Evolutionary conservation across 208 protist species (phyloP).

Genomic region (Dictyostelium gargantuum): DNA sequence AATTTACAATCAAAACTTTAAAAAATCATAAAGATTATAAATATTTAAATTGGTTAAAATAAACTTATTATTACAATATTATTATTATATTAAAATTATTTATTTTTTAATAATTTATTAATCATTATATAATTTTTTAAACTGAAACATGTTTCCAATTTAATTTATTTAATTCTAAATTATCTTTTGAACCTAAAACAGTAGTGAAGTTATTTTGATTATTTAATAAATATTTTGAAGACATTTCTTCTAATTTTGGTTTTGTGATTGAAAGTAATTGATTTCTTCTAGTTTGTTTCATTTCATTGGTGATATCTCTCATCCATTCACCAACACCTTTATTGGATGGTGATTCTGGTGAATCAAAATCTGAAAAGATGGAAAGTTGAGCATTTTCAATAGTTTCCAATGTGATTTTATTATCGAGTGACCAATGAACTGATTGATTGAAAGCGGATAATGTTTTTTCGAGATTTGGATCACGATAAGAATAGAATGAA

Average conservation of each 20-base stretch:
- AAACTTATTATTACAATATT: too few relatives aligned
- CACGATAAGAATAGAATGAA: slow-evolving; percentile 68
- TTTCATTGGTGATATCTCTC: slow-evolving; percentile 21
- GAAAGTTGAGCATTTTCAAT: slow-evolving; percentile 42
- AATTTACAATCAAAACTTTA: too few relatives aligned
- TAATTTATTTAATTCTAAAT: background rate
- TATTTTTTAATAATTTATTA: too few relatives aligned
- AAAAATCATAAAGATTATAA: too few relatives aligned
- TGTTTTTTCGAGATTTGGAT: slow-evolving; percentile 57
- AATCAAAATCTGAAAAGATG: slow-evolving; percentile 48
- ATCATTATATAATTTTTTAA: background rate
- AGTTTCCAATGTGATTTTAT: slow-evolving; percentile 18
- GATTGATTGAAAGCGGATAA: slow-evolving; percentile 25
- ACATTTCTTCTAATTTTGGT: slow-evolving; percentile 18
- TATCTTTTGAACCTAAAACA: slow-evolving; percentile 11
- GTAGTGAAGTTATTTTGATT: background rate
- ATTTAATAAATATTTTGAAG: slow-evolving; percentile 35
- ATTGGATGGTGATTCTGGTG: slow-evolving; percentile 47
- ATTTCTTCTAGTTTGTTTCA: slow-evolving; percentile 55
- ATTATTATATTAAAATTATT: too few relatives aligned
- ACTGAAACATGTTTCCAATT: background rate
- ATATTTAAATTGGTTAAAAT: too few relatives aligned
- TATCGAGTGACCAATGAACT: background rate
- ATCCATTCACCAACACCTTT: slow-evolving; percentile 55
- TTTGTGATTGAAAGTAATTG: slow-evolving; percentile 3